A percentile compares a stretch with the other conserved stretches of the same genome.
Evolutionary conservation across 2,329 filamentous ascomycete genomes (phyloP).

Genomic region (Fonsecaea multimorphosa): DNA sequence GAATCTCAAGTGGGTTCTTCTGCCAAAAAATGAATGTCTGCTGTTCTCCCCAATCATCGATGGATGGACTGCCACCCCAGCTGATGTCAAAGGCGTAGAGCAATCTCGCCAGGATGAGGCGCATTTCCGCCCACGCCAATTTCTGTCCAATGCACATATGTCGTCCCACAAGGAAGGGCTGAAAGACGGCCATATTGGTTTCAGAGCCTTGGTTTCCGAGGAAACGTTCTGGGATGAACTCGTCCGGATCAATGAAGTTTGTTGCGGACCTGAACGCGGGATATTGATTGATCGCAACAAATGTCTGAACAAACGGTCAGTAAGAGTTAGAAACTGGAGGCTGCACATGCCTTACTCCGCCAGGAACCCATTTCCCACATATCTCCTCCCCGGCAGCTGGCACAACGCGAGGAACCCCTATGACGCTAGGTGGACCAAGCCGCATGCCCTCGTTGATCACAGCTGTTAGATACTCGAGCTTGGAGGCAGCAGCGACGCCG

Average conservation of each 20-base stretch:
- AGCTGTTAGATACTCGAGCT: constrained; percentile 33
- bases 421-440: constrained; percentile 26
- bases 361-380: constrained; percentile 39
- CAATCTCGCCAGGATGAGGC: constrained; percentile 55
- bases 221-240: constrained; percentile 26
- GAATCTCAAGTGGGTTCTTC: constrained; percentile 21
- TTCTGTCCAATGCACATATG: constrained; percentile 41
- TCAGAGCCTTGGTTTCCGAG: constrained; percentile 29
- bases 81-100: constrained; percentile 58
- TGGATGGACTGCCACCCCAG: constrained; percentile 24
- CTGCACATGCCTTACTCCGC: constrained; percentile 22
- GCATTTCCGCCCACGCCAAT: constrained; percentile 60
- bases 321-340: constrained; percentile 39
- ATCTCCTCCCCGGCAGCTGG: constrained; percentile 47
- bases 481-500: constrained; percentile 20
- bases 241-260: constrained; percentile 23
- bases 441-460: constrained; percentile 31
- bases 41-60: constrained; percentile 23
- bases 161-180: constrained; percentile 57
- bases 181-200: constrained; percentile 46
- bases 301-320: constrained; percentile 40
- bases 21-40: constrained; percentile 29
- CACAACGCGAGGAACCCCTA: constrained; percentile 39
- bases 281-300: constrained; percentile 23
- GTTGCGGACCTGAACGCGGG: constrained; percentile 17